Base-by-base conservation (phyloP, 257 asterid species). In the Thymus mandschuricus region DNA sequence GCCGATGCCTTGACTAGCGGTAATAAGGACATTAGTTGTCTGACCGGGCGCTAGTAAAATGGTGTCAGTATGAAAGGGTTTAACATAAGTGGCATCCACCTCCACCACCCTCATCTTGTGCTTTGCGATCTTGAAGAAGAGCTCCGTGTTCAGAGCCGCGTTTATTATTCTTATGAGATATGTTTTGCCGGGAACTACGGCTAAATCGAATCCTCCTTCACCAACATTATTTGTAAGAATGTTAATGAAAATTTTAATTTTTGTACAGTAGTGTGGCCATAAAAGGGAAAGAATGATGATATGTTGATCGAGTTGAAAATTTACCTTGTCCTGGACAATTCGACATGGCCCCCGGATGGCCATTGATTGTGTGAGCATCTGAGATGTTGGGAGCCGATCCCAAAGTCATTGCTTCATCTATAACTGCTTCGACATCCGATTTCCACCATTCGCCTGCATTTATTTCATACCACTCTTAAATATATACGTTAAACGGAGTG, bases 361-460 rank as follows among this genome's bases (percentile, higher is more conserved):
- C 95, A 21, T 88, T 88, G 75, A 88, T 86, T 0, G 95, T 84
- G 60, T 84, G 71, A 68, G 95, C 88, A 82, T 88, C 90, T 2
- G 95, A 88, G 34, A 84, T 81, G 35, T 86, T 81, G n/a, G 90
- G 88, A 0, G 86, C 78, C 30, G 31, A 59, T 72, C 92, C 95
- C 6, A 76, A 75, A 30, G 40, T 54, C 77, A 59, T 73, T 3
- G 92, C 92, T 64, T 84, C 82, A 55, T 79, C 71, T 28, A 88
- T 49, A 29, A 88, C 87, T 13, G 76, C 81, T 81, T 88, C 95
- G 49, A 86, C 88, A 67, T 86, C 86, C 6, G 88, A 82, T 21
- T 84, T 88, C 95, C 92, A 86, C 92, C 90, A 88, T 74, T 86
- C 95, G 8, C 89, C 92, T 82, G 50, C 34, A 13, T 5, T 3